Evolutionary conservation across 345 rosid species (phyloP).

Genomic region (Linum tenue): DNA sequence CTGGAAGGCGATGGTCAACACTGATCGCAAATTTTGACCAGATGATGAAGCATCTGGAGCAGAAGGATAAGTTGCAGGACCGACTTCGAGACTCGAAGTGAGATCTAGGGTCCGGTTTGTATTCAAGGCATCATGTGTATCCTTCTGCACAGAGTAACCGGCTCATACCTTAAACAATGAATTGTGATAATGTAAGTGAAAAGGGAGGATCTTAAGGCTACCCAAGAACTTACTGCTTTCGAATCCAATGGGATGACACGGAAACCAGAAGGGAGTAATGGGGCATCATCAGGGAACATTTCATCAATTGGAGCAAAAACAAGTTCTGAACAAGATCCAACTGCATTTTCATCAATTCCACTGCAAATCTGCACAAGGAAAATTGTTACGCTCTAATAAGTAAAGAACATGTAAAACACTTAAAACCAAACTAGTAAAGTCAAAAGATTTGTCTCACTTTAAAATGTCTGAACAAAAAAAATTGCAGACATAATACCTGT

Average conservation of each 20-base stretch:
- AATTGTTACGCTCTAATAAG: neutral
- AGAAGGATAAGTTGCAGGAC: conserved; percentile 42
- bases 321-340: conserved; percentile 86
- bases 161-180: neutral
- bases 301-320: conserved; percentile 97
- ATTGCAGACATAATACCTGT: conserved; percentile 44
- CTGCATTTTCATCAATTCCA: conserved; percentile 88
- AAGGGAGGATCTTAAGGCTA: neutral
- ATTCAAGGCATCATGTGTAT: conserved; percentile 43
- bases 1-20: conserved; percentile 95
- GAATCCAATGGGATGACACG: conserved; percentile 85
- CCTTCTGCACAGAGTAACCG: conserved; percentile 54
- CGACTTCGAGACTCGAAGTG: conserved; percentile 89
- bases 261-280: conserved; percentile 88
- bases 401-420: too few species aligned
- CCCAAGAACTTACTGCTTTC: conserved; percentile 43
- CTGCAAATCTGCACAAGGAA: conserved; percentile 67
- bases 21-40: conserved; percentile 49
- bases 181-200: conserved; percentile 11
- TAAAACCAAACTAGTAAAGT: too few species aligned
- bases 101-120: conserved; percentile 76
- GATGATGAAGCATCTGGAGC: conserved; percentile 42
- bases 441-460: too few species aligned
- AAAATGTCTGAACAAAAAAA: neutral
- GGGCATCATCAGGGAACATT: conserved; percentile 97